Evolutionary conservation across 2,329 filamentous ascomycete genomes (phyloP), one percentile per base, ranked within the genome.

Genomic region (Xylariaceae sp.): DNA sequence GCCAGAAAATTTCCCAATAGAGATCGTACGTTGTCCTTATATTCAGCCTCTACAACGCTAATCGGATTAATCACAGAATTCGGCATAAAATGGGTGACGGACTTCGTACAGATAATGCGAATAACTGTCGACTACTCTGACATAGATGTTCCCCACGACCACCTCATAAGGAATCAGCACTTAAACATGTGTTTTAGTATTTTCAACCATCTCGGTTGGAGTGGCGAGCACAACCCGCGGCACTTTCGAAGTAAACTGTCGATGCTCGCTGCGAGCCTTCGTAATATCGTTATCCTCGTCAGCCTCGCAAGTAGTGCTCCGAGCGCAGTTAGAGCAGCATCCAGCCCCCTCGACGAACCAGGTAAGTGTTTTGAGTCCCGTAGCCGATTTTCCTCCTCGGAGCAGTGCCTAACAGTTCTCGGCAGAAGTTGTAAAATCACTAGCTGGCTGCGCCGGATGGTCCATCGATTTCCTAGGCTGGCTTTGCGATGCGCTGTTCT

Each of bases 91-190:
- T 84, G 85, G 76, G 74, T 88, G 50, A 78, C 76, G 41, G 85
- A 88, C 60, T 74, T 91, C 9, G 84, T 89, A 50, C 78, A 81
- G 41, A 82, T 88, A 54, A 74, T 91, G 50, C 86, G 85, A 59
- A 78, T 89, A 32, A 83, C 85, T 48, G 82, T 91, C 47, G 92
- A 97, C 71, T 95, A 91, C 66, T 87, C 89, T 0, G 81, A 88
- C 43, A 3, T 45, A 47, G 89, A 95, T 57, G 75, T 82, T 1
- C 80, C 83, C 44, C 82, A 87, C 62, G 85, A 92, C 67, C 78
- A 85, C 55, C 74, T 95, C 35, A 80, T 94, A 60, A 78, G 85
- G 56, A 91, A 94, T 64, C 76, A 78, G 2, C 78, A 84, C 37
- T 79, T 96, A 45, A 87, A 90, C 57, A 79, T 88, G 53, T 89